Base-by-base conservation (phyloP, 2,329 filamentous ascomycete genomes). In the Myriosclerotinia duriaeana region DNA sequence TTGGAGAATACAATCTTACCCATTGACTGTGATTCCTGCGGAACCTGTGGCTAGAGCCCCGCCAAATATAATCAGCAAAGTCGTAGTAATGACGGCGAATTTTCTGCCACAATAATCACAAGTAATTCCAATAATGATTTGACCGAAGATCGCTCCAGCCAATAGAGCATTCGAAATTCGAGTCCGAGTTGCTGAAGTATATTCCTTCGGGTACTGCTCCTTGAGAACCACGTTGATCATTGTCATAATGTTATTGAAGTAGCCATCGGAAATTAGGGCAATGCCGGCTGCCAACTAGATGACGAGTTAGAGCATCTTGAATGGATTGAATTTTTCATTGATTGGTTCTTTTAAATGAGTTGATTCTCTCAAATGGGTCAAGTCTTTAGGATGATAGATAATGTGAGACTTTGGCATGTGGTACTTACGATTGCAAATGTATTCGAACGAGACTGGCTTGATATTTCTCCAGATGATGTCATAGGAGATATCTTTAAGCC, bases 101-200 rank as follows among this genome's bases (percentile, higher is more conserved):
- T 80, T 81, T 5, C 81, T 78, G 11, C 81, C 81, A 11, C 82
- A 72, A 46, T 78, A 78, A 71, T 83, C 81, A 67, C 79, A 81
- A 36, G 77, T 79, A 53, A 81, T 71, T 6, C 78, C 79, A 22
- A 80, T 76, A 26, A 77, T 72, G 2, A 80, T 66, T 73, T 79
- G 78, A 40, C 79, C 79, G 58, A 80, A 76, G 2, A 81, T 77
- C 53, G 79, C 78, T 34, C 79, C 79, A 22, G 80, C 75, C 0
- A 80, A 71, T 6, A 80, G 74, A 3, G 79, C 74, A 65, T 79
- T 80, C 15, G 77, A 79, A 8, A 80, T 73, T 53, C 76, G 75
- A 0, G 78, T 79, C 69, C 77, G 79, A 54, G 79, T 74, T 38
- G 38, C 44, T 40, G 67, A 15, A 2, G 68, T 72, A 53, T 72